Evolutionary conservation across 1,284 basidiomycete genomes (phyloP), one percentile per base, ranked within the genome.

Genomic region (Acaromyces ingoldii): DNA sequence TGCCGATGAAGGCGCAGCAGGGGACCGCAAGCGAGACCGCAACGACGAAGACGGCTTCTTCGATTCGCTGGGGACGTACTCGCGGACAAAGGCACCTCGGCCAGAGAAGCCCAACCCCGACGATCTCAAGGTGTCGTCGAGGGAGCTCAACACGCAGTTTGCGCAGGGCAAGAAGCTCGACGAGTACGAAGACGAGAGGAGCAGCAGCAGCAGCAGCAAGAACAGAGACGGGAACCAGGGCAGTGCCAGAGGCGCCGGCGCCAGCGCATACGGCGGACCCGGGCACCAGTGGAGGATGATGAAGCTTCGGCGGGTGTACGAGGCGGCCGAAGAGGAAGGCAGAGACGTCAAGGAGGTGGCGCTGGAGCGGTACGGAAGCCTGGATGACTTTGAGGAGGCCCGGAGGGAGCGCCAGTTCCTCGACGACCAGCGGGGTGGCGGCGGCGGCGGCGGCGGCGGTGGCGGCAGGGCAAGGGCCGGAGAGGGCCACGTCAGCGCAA

Each of bases 251-350:
- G 28, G 6, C 26, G 33, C 4, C 5, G 19, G 9, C 6, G 9
- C 46, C 6, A 6, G 21, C 7, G 28, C 11, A 22, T 51, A 28
- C 21, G 49, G 10, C 68, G 70, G 70, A 84, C 84, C 77, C 69
- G 93, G 93, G 9, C 89, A 89, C 15, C 85, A 86, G 70, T 98
- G 93, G 93, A 84, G 93, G 21, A 96, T 97, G 92, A 91, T 90
- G 85, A 91, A 92, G 73, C 82, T 98, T 1, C 84, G 86, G 31
- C 81, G 89, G 11, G 85, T 91, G 1, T 91, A 88, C 72, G 92
- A 97, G 75, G 83, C 87, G 3, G 90, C 88, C 0, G 85, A 91
- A 58, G 90, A 93, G 68, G 89, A 92, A 21, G 68, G 70, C 63
- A 78, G 82, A 19, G 67, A 84, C 0, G 75, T 93, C 1, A 86